Percentiles rank a stretch among this genome's conserved stretches.
Evolutionary conservation across 768 basidiomycete genomes (phyloP).

Genomic region (Mycena sanguinolenta): DNA sequence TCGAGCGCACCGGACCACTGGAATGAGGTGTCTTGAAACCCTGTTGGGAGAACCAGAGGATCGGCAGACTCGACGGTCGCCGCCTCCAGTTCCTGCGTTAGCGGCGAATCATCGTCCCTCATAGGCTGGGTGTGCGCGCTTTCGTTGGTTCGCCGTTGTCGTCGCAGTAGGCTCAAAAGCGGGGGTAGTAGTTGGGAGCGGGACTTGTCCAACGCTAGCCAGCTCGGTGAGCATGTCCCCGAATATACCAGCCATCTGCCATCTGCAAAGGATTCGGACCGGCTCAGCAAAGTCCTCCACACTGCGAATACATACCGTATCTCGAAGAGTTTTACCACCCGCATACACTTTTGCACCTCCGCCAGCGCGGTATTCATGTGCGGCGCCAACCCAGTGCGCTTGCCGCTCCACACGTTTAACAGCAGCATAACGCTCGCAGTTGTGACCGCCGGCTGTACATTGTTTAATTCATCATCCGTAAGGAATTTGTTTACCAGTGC

Average conservation of each 20-base stretch:
- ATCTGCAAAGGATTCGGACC: conserved; percentile 43
- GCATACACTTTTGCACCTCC: conserved; percentile 72
- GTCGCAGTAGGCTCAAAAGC: not conserved
- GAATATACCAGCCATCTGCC: conserved; percentile 56
- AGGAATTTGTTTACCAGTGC: conserved; percentile 1
- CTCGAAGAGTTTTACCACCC: conserved; percentile 60
- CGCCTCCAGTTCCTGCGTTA: not conserved
- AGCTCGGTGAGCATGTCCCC: conserved; percentile 42
- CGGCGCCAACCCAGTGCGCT: conserved; percentile 58
- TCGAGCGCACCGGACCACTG: conserved; percentile 11
- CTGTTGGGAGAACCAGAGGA: not conserved
- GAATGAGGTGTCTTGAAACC: conserved; percentile 1
- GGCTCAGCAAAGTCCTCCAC: not conserved
- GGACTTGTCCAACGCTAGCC: conserved; percentile 4
- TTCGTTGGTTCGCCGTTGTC: not conserved
- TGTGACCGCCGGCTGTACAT: conserved; percentile 48
- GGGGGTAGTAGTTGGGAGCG: not conserved
- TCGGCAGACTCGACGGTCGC: not conserved
- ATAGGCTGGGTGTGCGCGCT: not conserved
- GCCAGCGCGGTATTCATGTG: conserved; percentile 66
- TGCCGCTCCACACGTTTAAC: conserved; percentile 76
- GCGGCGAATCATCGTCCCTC: not conserved
- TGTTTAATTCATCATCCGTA: not conserved
- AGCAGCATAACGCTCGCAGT: conserved; percentile 67
- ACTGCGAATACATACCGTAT: conserved; percentile 44